Evolutionary conservation across 129 eudicot genomes (phyloP).

Genomic region (Oenanthe sinensis): DNA sequence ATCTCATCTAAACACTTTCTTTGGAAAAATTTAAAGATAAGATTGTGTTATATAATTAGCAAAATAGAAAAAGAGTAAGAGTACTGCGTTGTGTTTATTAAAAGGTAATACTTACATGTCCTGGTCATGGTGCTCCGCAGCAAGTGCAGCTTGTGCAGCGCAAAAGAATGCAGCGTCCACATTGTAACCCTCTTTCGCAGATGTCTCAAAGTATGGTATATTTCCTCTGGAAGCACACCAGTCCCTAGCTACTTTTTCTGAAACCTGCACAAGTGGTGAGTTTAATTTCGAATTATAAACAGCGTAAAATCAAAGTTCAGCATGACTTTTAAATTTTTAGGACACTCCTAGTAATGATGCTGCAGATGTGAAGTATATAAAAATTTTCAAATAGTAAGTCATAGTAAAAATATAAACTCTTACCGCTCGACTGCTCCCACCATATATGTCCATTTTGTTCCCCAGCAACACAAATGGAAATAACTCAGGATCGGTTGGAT

Average conservation of each 20-base stretch:
- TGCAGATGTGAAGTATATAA: no score
- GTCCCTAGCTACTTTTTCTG: constrained; percentile 62
- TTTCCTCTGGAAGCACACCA: constrained; percentile 76
- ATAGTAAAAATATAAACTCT: background rate
- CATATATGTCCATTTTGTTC: constrained; percentile 68
- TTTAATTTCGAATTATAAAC: no score
- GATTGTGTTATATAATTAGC: no score
- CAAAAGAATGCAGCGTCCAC: constrained; percentile 62
- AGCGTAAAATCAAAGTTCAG: background rate
- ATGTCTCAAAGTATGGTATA: constrained; percentile 85
- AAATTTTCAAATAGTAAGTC: background rate
- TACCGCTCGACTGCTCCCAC: constrained; percentile 63
- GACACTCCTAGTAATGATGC: background rate
- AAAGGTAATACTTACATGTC: constrained; percentile 28
- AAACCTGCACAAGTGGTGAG: constrained; percentile 35
- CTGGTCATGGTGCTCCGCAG: constrained; percentile 33
- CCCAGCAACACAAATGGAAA: constrained; percentile 82
- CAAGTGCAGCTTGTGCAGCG: constrained; percentile 57
- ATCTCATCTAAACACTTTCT: no score
- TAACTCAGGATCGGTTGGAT: constrained; percentile 55
- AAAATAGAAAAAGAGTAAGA: no score
- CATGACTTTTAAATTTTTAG: no score
- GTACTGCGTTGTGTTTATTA: no score
- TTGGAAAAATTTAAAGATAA: no score
- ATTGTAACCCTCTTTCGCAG: constrained; percentile 76